A percentile compares a stretch with the other conserved stretches of the same genome.
phyloP scores from a whole-genome alignment of 1,284 basidiomycete genomes.

The Heterobasidion occidentale region DNA sequence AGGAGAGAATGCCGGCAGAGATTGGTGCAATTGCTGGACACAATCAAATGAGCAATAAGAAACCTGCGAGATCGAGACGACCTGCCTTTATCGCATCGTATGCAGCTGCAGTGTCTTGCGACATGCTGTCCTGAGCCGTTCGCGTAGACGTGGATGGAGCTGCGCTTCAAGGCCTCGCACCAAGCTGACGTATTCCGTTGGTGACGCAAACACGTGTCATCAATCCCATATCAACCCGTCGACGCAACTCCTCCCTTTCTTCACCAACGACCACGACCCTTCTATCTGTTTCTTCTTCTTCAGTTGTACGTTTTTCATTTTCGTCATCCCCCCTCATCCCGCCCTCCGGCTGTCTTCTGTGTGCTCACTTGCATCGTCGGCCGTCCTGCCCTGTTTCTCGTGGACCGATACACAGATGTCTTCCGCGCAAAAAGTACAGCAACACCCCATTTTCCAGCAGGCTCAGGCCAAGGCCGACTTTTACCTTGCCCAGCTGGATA shows the following conservation, averaged over 20 bases:
- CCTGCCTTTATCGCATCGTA: constrained; percentile 37
- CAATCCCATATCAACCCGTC: constrained; percentile 37
- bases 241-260: constrained; percentile 8
- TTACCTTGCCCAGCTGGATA: constrained; percentile 84
- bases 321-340: background rate
- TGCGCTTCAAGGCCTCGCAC: constrained; percentile 1
- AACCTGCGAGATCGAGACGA: background rate
- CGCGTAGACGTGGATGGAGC: constrained; percentile 16
- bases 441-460: constrained; percentile 80
- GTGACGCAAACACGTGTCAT: constrained; percentile 39
- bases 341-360: background rate
- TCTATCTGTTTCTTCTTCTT: constrained; percentile 8
- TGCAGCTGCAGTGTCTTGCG: constrained; percentile 10
- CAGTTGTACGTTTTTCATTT: constrained; percentile 1
- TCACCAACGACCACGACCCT: constrained; percentile 6
- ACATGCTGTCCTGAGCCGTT: constrained; percentile 22
- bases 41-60: constrained; percentile 4
- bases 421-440: constrained; percentile 65
- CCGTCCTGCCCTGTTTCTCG: background rate
- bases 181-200: constrained; percentile 25
- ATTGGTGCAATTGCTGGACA: constrained; percentile 41
- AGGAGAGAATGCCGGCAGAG: constrained; percentile 59
- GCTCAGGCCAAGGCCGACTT: constrained; percentile 68
- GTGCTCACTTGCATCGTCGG: background rate
- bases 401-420: constrained; percentile 44